phyloP scores from a whole-genome alignment of 2,329 filamentous ascomycete genomes.

The Ophiostoma sp. region DNA sequence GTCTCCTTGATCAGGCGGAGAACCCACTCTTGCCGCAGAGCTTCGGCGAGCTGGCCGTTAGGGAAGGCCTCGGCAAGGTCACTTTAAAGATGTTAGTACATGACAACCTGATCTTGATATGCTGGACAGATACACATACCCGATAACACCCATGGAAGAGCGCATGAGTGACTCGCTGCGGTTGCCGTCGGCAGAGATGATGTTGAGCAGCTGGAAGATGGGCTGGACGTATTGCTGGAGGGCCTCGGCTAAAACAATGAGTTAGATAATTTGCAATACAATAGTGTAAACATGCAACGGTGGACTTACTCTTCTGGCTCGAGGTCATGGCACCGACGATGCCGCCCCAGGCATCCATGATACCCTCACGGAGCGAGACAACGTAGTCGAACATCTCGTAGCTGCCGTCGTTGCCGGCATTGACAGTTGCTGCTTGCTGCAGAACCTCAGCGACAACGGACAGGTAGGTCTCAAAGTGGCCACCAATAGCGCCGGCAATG shows the following conservation, averaged over 20 bases:
- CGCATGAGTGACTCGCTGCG: slow-evolving; percentile 87
- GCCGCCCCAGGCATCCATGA: slow-evolving; percentile 98
- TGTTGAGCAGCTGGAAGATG: slow-evolving; percentile 81
- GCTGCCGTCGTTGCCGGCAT: slow-evolving; percentile 69
- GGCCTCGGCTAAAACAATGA: slow-evolving; percentile 49
- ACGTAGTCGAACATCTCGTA: slow-evolving; percentile 98
- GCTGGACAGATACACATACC: slow-evolving; percentile 54
- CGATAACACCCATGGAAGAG: slow-evolving; percentile 95
- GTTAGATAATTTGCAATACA: slow-evolving; percentile 13
- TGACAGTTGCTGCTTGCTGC: slow-evolving; percentile 84
- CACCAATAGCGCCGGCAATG: slow-evolving; percentile 88
- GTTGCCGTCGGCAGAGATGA: slow-evolving; percentile 75
- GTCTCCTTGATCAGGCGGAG: slow-evolving; percentile 87
- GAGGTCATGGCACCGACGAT: slow-evolving; percentile 91
- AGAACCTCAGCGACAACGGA: slow-evolving; percentile 88
- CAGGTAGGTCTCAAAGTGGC: slow-evolving; percentile 88
- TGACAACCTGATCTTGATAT: slow-evolving; percentile 14
- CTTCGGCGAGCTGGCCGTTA: slow-evolving; percentile 74
- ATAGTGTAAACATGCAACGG: neutral
- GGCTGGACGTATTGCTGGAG: slow-evolving; percentile 73
- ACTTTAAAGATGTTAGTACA: slow-evolving; percentile 42
- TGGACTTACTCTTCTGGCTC: slow-evolving; percentile 63
- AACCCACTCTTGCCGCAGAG: slow-evolving; percentile 88
- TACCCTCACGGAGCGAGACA: slow-evolving; percentile 87
- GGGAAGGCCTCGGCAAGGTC: slow-evolving; percentile 93